Conservation (phyloP, 2,329 filamentous ascomycete species). For the Aspergillus jensenii region DNA sequence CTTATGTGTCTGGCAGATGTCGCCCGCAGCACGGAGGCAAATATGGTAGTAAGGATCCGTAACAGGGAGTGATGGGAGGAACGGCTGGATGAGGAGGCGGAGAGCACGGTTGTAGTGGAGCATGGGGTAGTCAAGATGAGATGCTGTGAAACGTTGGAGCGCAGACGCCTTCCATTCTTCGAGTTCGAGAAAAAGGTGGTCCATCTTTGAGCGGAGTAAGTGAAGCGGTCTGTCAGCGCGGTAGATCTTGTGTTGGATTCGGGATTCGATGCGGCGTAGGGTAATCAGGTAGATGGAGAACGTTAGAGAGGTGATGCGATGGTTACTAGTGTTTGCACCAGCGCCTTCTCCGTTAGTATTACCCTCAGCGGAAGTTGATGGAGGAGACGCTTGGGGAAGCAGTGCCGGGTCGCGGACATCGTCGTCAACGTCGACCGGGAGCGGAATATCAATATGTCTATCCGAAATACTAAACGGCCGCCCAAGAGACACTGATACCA, state of each 20-base stretch:
- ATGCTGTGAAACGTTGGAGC: conserved; percentile 31
- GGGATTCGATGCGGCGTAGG: conserved; percentile 49
- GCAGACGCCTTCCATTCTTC: conserved; percentile 49
- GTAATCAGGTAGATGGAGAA: conserved; percentile 47
- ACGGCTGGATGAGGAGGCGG: conserved; percentile 53
- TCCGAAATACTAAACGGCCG: conserved; percentile 53
- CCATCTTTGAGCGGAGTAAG: conserved; percentile 49
- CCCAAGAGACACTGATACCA: conserved; percentile 52
- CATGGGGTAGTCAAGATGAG: conserved; percentile 49
- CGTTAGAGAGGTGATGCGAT: conserved; percentile 39
- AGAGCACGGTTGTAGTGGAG: conserved; percentile 53
- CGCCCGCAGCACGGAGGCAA: conserved; percentile 36
- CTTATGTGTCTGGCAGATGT: conserved; percentile 41
- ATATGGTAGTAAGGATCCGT: conserved; percentile 50
- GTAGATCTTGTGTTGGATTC: conserved; percentile 55
- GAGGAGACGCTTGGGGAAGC: conserved; percentile 27
- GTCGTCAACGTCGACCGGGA: conserved; percentile 49
- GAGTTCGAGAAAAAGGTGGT: conserved; percentile 46
- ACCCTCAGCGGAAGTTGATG: conserved; percentile 3
- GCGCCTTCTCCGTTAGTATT: background rate
- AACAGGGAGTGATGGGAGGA: conserved; percentile 47
- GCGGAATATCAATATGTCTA: conserved; percentile 51
- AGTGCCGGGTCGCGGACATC: conserved; percentile 39
- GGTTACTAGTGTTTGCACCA: conserved; percentile 8
- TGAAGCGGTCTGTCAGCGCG: conserved; percentile 49